A percentile compares a stretch with the other conserved stretches of the same genome.
Conservation (phyloP, 2,329 filamentous ascomycete genomes). For the Sphaerulina vaccinii region DNA sequence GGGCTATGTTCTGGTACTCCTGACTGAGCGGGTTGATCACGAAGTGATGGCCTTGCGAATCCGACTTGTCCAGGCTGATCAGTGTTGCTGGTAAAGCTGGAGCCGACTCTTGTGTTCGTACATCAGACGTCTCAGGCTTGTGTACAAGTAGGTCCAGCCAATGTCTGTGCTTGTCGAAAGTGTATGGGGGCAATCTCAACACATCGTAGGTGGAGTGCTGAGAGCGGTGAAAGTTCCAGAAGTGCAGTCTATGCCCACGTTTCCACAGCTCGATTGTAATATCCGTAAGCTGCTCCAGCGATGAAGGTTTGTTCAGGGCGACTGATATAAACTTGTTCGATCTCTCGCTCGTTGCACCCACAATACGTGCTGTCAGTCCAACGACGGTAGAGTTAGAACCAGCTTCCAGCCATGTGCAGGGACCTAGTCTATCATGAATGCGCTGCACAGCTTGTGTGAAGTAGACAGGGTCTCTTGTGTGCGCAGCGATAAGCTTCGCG, state of each 20-base stretch:
- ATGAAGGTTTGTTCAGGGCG: slow-evolving; percentile 1
- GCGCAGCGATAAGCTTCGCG: slow-evolving; percentile 3
- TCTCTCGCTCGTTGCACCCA: not conserved
- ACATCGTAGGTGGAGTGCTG: not conserved
- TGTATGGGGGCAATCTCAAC: slow-evolving; percentile 11
- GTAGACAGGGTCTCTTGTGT: slow-evolving; percentile 16
- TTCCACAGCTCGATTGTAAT: slow-evolving; percentile 5
- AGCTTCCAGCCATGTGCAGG: slow-evolving; percentile 16
- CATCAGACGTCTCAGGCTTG: not conserved
- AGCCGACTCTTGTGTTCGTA: not conserved
- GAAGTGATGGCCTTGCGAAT: slow-evolving; percentile 5
- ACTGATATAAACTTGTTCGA: slow-evolving; percentile 5
- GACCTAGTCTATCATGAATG: slow-evolving; percentile 1
- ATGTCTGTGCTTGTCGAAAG: slow-evolving; percentile 11
- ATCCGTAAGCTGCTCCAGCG: not conserved
- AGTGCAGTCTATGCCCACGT: slow-evolving; percentile 1
- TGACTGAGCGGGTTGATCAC: not conserved
- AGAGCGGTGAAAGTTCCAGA: slow-evolving; percentile 6
- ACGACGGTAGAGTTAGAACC: slow-evolving; percentile 19
- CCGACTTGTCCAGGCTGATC: slow-evolving; percentile 1
- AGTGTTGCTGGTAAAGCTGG: slow-evolving; percentile 2
- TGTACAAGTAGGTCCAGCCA: slow-evolving; percentile 10
- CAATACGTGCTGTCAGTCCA: slow-evolving; percentile 8
- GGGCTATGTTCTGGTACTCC: not conserved
- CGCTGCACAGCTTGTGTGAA: slow-evolving; percentile 12